Conservation (phyloP, 2,329 filamentous ascomycete genomes). For the Aspergillus sclerotialis region DNA sequence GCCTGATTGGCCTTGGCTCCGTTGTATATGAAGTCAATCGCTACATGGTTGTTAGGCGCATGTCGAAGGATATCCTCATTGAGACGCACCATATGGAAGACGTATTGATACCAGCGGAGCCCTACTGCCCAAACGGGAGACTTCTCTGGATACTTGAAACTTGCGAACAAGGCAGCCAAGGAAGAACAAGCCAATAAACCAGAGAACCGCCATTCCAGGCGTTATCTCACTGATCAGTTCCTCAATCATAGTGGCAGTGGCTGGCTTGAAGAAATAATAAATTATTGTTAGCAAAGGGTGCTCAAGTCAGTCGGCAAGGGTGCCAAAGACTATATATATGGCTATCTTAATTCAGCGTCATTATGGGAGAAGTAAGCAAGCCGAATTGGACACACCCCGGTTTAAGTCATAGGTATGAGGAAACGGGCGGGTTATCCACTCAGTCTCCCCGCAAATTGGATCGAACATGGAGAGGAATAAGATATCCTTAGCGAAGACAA, state of each 20-base stretch:
- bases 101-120: constrained; percentile 27
- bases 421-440: too few relatives aligned
- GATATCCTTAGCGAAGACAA: too few relatives aligned
- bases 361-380: too few relatives aligned
- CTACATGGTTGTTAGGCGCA: constrained; percentile 33
- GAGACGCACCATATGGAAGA: constrained; percentile 29
- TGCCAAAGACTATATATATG: too few relatives aligned
- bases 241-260: constrained; percentile 45
- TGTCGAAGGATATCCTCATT: background rate
- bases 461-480: too few relatives aligned
- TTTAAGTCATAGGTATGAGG: too few relatives aligned
- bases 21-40: constrained; percentile 57
- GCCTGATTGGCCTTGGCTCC: constrained; percentile 47
- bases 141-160: constrained; percentile 20
- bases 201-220: constrained; percentile 31
- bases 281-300: too few relatives aligned
- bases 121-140: constrained; percentile 27
- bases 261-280: too few relatives aligned
- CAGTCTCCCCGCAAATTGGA: too few relatives aligned
- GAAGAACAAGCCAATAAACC: constrained; percentile 32
- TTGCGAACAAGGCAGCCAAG: constrained; percentile 29
- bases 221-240: constrained; percentile 41
- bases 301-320: too few relatives aligned
- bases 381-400: too few relatives aligned
- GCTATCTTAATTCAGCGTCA: too few relatives aligned